Evolutionary conservation across 495 filamentous ascomycete genomes (phyloP).

Genomic region (Chaetomium tenue): DNA sequence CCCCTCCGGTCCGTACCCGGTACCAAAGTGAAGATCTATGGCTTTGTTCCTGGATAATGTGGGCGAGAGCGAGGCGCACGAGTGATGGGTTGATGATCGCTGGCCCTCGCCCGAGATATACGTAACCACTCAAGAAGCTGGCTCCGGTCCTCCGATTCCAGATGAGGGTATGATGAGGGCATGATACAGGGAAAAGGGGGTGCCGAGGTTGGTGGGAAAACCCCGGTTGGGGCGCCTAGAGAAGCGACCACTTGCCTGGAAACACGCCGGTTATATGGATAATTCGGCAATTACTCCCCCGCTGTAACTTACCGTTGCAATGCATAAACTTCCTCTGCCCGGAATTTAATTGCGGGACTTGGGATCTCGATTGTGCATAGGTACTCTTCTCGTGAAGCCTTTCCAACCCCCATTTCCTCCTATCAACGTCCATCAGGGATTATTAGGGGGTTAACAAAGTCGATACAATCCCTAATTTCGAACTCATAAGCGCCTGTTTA

Average conservation of each 20-base stretch:
- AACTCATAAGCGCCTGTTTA: neutral
- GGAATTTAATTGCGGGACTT: neutral
- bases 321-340: neutral
- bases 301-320: neutral
- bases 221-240: slow-evolving; percentile 2
- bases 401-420: neutral
- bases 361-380: neutral
- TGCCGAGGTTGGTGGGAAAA: neutral
- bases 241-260: neutral
- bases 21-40: neutral
- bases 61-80: neutral
- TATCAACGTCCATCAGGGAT: neutral
- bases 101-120: neutral
- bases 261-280: slow-evolving; percentile 6
- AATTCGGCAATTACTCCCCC: neutral
- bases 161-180: neutral
- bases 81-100: neutral
- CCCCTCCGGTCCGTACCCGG: neutral
- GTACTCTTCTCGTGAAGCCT: neutral
- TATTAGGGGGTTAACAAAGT: neutral
- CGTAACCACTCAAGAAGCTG: neutral
- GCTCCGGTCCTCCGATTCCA: neutral
- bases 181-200: neutral
- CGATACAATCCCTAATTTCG: neutral
- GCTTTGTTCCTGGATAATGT: neutral